These are phyloP conservation scores for Pseudocercospora cruenta DNA, from an alignment of 2,329 filamentous ascomycete genomes.

Conservation along the genomic window DNA sequence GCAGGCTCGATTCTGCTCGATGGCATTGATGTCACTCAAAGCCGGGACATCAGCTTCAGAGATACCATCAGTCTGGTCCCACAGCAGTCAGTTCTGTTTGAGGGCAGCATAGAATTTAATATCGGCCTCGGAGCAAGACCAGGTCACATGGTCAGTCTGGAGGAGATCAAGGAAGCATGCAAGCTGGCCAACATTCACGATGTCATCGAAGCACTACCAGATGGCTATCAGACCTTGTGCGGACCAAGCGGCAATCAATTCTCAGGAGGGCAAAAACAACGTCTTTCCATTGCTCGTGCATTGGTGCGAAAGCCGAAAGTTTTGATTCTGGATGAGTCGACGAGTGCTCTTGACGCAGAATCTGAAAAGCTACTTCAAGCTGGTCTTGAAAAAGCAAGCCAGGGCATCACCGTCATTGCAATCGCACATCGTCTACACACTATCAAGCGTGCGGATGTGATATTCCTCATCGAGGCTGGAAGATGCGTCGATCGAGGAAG, in stretches of 20 bases:
- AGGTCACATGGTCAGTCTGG: conserved; percentile 58
- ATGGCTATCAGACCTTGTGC: conserved; percentile 66
- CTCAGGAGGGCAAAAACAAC: conserved; percentile 49
- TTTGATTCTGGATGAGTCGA: conserved; percentile 49
- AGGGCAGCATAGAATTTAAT: conserved; percentile 49
- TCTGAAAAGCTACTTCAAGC: conserved; percentile 46
- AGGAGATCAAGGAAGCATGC: conserved; percentile 69
- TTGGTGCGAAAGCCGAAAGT: conserved; percentile 48
- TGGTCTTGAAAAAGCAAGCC: conserved; percentile 43
- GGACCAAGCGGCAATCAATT: conserved; percentile 46
- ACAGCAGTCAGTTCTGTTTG: conserved; percentile 54
- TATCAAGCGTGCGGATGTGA: conserved; percentile 47
- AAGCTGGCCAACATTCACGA: conserved; percentile 72
- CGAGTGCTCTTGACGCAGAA: conserved; percentile 48
- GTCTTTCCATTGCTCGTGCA: conserved; percentile 48
- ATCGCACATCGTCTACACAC: conserved; percentile 51
- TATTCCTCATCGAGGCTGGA: conserved; percentile 54
- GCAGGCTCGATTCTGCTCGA: conserved; percentile 66
- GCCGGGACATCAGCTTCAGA: conserved; percentile 47
- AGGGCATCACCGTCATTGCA: conserved; percentile 46
- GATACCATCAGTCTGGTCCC: conserved; percentile 49
- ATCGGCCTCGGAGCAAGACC: conserved; percentile 51
- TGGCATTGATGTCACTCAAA: conserved; percentile 17
- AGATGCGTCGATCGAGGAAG: conserved; percentile 53
- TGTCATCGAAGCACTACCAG: conserved; percentile 63